Conservation (phyloP, 495 filamentous ascomycete species). For the Daldinia decipiens region DNA sequence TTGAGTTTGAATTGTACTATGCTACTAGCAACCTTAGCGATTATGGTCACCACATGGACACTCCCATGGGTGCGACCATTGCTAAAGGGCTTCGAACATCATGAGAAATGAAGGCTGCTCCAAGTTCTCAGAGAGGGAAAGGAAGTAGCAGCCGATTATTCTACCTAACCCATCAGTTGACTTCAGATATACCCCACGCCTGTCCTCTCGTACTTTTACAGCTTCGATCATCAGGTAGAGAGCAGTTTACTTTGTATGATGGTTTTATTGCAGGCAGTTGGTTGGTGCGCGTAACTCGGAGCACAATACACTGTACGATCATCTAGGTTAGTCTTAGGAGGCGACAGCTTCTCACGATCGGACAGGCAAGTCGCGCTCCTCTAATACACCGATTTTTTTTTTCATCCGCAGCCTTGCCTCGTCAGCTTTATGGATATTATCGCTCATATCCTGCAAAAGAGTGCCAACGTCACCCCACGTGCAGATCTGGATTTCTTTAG, state of each 20-base stretch:
- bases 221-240: slow-evolving; percentile 40
- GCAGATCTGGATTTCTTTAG: slow-evolving; percentile 17
- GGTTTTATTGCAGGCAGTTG: slow-evolving; percentile 37
- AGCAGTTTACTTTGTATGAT: slow-evolving; percentile 39
- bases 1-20: slow-evolving; percentile 32
- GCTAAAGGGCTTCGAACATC: slow-evolving; percentile 40
- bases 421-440: neutral
- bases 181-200: slow-evolving; percentile 44
- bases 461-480: slow-evolving; percentile 10
- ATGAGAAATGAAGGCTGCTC: slow-evolving; percentile 50
- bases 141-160: slow-evolving; percentile 36
- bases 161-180: slow-evolving; percentile 40
- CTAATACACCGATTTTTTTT: slow-evolving; percentile 40
- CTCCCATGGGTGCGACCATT: slow-evolving; percentile 22
- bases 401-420: slow-evolving; percentile 17
- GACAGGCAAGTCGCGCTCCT: slow-evolving; percentile 35
- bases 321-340: slow-evolving; percentile 32
- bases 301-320: slow-evolving; percentile 33
- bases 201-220: slow-evolving; percentile 36
- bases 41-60: slow-evolving; percentile 28
- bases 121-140: slow-evolving; percentile 35
- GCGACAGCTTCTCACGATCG: slow-evolving; percentile 30
- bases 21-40: slow-evolving; percentile 26
- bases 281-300: slow-evolving; percentile 29
- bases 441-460: slow-evolving; percentile 8